These are phyloP conservation scores for Clarireedia paspali DNA, from an alignment of 2,329 filamentous ascomycete species.

Conservation along the genomic window DNA sequence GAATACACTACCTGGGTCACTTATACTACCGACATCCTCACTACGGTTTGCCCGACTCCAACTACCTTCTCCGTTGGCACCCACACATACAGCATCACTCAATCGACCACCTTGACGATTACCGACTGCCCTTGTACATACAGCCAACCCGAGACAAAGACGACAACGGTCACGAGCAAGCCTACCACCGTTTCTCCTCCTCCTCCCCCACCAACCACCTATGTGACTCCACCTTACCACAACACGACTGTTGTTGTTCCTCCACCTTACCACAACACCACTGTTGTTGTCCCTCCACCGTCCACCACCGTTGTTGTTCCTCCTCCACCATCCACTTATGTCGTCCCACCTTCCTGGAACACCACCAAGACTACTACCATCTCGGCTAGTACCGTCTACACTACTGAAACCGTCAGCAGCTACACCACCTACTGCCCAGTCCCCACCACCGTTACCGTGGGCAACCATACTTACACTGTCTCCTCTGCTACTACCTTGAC, in stretches of 20 bases:
- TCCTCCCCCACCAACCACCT: slow-evolving; percentile 8
- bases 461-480: slow-evolving; percentile 15
- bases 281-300: slow-evolving; percentile 4
- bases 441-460: slow-evolving; percentile 13
- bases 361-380: neutral
- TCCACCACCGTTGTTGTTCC: neutral
- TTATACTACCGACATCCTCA: slow-evolving; percentile 7
- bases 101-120: slow-evolving; percentile 42
- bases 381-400: slow-evolving; percentile 3
- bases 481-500: slow-evolving; percentile 6
- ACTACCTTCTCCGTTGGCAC: slow-evolving; percentile 37
- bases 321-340: slow-evolving; percentile 3
- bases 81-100: slow-evolving; percentile 51
- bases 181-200: neutral
- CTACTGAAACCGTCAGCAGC: slow-evolving; percentile 1
- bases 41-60: slow-evolving; percentile 6
- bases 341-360: neutral
- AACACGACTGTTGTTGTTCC: neutral
- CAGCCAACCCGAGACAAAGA: slow-evolving; percentile 7
- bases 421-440: slow-evolving; percentile 15
- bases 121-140: slow-evolving; percentile 38
- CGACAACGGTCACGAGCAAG: slow-evolving; percentile 2
- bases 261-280: neutral
- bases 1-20: slow-evolving; percentile 8
- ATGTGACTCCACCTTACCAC: slow-evolving; percentile 1